Percentiles rank a stretch among this genome's conserved stretches.
Evolutionary conservation across 2,329 filamentous ascomycete species (phyloP).

Genomic region (Fusarium stilboides): DNA sequence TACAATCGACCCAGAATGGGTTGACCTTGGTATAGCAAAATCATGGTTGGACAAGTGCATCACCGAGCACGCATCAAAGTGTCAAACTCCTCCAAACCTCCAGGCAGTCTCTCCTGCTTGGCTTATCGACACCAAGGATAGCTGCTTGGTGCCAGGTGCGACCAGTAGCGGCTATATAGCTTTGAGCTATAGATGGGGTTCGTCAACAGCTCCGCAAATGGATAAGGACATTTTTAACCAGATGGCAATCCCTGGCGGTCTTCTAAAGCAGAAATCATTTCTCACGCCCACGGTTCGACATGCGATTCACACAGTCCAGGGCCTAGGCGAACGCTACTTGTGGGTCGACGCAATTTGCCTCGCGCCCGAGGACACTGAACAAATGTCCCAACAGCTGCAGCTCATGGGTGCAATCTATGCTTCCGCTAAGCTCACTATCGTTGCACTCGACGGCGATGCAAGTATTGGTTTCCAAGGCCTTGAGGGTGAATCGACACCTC

Average conservation of each 20-base stretch:
- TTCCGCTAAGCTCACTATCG: constrained; percentile 3
- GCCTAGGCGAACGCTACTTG: neutral
- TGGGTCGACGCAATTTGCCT: constrained; percentile 12
- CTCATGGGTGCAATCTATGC: constrained; percentile 7
- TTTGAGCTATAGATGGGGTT: constrained; percentile 11
- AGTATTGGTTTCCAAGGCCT: neutral
- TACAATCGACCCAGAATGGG: neutral
- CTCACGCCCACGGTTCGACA: neutral
- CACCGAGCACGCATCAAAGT: neutral
- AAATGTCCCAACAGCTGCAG: neutral
- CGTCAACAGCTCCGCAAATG: neutral
- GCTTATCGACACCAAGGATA: neutral
- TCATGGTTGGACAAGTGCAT: neutral
- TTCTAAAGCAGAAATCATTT: neutral
- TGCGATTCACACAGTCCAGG: neutral
- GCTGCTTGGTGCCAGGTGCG: neutral
- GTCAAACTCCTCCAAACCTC: neutral
- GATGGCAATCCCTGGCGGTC: neutral
- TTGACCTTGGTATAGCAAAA: neutral
- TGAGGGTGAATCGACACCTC: neutral
- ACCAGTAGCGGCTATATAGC: neutral
- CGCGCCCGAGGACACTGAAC: neutral
- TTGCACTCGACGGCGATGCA: constrained; percentile 7
- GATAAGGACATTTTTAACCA: neutral
- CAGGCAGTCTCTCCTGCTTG: neutral